These are phyloP conservation scores for Cadophora gregata DNA, from an alignment of 2,329 filamentous ascomycete genomes.

Conservation along the genomic window DNA sequence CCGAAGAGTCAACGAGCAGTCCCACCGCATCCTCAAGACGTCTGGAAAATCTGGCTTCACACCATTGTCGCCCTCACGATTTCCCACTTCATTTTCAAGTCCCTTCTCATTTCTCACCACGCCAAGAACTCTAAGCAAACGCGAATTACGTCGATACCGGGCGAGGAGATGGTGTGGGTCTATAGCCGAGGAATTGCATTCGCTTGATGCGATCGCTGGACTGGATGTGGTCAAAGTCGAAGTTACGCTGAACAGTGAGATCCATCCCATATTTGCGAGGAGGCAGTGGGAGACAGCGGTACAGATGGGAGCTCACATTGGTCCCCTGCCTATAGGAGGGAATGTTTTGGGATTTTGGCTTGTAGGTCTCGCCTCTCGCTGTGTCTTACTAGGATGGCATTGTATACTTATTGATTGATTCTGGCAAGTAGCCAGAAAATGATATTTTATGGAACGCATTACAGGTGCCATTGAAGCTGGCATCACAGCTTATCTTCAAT, in stretches of 20 bases:
- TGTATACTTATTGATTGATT: too few species aligned
- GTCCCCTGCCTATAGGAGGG: conserved; percentile 23
- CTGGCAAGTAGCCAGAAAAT: conserved; percentile 40
- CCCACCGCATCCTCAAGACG: conserved; percentile 15
- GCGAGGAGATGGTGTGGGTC: conserved; percentile 12
- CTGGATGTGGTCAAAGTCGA: not conserved
- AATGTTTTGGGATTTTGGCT: conserved; percentile 24
- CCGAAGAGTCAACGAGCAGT: not conserved
- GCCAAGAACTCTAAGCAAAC: not conserved
- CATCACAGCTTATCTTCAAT: conserved; percentile 11
- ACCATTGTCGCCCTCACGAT: not conserved
- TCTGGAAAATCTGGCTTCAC: conserved; percentile 21
- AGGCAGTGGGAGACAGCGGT: conserved; percentile 17
- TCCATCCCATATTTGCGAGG: conserved; percentile 21
- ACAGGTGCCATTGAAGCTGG: conserved; percentile 9
- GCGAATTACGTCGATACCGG: conserved; percentile 6
- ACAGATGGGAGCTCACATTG: conserved; percentile 20
- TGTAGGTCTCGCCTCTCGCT: conserved; percentile 46
- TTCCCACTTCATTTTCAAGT: not conserved
- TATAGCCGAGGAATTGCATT: not conserved
- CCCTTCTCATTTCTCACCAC: not conserved
- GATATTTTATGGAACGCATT: conserved; percentile 16
- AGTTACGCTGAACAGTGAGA: conserved; percentile 2
- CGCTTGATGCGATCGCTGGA: not conserved
- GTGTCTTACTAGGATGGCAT: conserved; percentile 50